Base-by-base conservation (phyloP, 2,329 filamentous ascomycete species). In the Trichoderma sp. region DNA sequence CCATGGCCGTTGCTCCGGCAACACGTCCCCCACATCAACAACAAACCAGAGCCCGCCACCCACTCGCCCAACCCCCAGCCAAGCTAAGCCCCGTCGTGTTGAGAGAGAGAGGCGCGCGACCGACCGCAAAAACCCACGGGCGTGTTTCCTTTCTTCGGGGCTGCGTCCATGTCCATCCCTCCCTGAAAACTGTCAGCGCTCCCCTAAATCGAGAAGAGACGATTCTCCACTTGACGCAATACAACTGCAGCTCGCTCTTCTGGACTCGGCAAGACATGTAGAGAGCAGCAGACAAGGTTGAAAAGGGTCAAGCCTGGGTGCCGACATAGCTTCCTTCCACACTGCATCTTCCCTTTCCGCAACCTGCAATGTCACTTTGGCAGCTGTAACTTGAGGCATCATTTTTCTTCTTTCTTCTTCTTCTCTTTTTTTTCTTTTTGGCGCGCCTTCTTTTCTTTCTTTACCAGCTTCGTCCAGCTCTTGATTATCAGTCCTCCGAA, bases 11-110 rank as follows among this genome's bases (percentile, higher is more conserved):
- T 62, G 57, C 70, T 70, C 35, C 69, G 33, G 70, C 72, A 73
- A 73, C 72, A 13, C 29, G 35, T 40, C 68, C 70, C 71, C 71
- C 68, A 72, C 68, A 72, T 72, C 72, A 73, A 72, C 71, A 73
- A 67, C 55, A 57, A n/a, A 59, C 55, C 31, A 33, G 14, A 65
- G 52, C 33, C 62, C 62, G 35, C 52, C 62, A 49, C 63, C 33
- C 33, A 24, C 63, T 31, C 55, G 33, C 53, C 53, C 53, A 27
- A 37, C 33, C 63, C 35, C 53, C 49, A 58, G 31, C 31, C 14
- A 21, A 49, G 37, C 31, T 21, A 21, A 49, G 37, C 55, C 40
- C 55, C 57, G 55, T 43, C 24, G 49, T 40, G 33, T 52, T 43
- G 40, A n/a, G 49, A 35, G 33, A 16, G 16, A 10, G 49, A 35